Base-by-base conservation (phyloP, 768 basidiomycete species). In the Saitozyma podzolica region DNA sequence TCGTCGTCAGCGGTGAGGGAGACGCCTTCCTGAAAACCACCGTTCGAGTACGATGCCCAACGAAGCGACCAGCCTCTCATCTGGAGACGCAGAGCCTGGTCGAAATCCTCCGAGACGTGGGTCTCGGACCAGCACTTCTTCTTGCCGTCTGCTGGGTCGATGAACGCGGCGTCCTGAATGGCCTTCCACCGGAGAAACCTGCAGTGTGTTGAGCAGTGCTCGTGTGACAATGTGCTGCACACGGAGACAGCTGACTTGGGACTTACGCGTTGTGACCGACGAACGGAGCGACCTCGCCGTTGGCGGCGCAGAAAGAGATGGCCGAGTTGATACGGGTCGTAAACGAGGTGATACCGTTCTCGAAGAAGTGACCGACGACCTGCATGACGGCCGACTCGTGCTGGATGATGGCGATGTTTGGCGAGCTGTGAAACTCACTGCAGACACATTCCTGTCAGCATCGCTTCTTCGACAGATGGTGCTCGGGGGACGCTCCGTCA, bases 11-110 rank as follows among this genome's bases (percentile, higher is more conserved):
- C 86, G 0, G 92, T 93, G 17, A 95, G 82, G 0, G 89, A 91
- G 16, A 95, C 92, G 67, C 92, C 92, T 73, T 95, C 92, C 80
- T 92, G 90, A 83, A 93, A 94, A 2, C 86, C 89, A 59, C 90
- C 87, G 20, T 90, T 84, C 0, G 87, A 89, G 78, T 94, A 94
- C 1, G 88, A 89, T 39, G 90, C 88, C 91, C 74, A 81, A 48
- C 78, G 69, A 9, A 77, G 54, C 60, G 65, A 66, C 68, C 69
- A 75, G 2, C 73, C 89, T 50, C 80, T 80, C 80, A 89, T 82
- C 71, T 91, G 87, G 39, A 90, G 80, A 54, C 70, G 45, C 20
- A 76, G 54, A 50, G 74, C 73, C 58, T 69, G 67, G 56, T 76
- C 70, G 66, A 76, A 76, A 65, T 76, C 74, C 74, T 92, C 90